phyloP scores from a whole-genome alignment of 2,329 filamentous ascomycete genomes.

The Alternaria novae-zelandiae region DNA sequence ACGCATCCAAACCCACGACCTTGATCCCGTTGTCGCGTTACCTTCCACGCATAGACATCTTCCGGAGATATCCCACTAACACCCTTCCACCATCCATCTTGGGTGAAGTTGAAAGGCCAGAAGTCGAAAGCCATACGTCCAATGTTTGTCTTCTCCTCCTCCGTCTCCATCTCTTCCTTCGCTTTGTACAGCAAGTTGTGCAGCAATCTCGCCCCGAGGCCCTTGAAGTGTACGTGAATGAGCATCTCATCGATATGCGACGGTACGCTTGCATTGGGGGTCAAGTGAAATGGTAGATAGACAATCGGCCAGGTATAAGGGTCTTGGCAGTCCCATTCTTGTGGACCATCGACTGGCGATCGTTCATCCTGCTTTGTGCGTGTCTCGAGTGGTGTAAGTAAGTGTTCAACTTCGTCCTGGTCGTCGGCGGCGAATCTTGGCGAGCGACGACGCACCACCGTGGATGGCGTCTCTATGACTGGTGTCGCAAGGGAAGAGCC shows the following conservation, averaged over 20 bases:
- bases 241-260: constrained; percentile 1
- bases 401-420: background rate
- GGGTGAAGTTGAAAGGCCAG: constrained; percentile 2
- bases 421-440: fast-evolving
- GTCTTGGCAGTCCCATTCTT: background rate
- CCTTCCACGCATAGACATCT: background rate
- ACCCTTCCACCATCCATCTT: background rate
- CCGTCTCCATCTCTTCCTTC: background rate
- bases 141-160: background rate
- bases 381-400: background rate
- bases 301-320: background rate
- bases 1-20: background rate
- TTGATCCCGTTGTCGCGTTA: background rate
- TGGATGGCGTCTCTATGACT: background rate
- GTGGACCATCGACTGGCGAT: background rate
- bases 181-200: background rate
- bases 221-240: background rate
- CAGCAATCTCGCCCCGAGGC: background rate
- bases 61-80: background rate
- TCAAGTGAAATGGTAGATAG: background rate
- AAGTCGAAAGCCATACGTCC: background rate
- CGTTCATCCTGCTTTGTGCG: background rate
- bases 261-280: background rate
- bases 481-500: background rate
- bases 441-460: background rate